Conservation (phyloP, 768 basidiomycete species). For the Trametes sanguinea region DNA sequence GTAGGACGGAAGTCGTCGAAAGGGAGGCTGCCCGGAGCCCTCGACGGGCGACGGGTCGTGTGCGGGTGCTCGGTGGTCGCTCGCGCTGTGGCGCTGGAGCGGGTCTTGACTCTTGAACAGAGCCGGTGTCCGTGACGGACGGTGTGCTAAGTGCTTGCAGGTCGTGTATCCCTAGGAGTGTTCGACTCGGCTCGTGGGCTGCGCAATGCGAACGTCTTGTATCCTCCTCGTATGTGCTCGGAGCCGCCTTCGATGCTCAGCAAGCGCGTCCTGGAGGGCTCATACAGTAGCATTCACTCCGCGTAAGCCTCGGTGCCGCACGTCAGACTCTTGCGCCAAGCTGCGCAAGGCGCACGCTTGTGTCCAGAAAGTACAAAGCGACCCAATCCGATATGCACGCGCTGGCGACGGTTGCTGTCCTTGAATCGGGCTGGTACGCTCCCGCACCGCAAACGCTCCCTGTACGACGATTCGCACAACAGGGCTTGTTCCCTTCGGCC, state of each 20-base stretch:
- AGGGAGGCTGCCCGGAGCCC: constrained; percentile 10
- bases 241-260: not conserved
- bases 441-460: too few species aligned
- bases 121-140: not conserved
- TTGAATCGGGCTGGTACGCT: too few species aligned
- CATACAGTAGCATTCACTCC: too few species aligned
- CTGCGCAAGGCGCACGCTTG: too few species aligned
- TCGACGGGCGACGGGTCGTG: constrained; percentile 18
- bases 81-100: not conserved
- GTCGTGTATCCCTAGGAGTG: constrained; percentile 20
- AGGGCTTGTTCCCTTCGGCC: not conserved
- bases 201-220: constrained; percentile 20
- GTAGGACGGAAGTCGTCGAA: not conserved
- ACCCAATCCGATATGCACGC: too few species aligned
- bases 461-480: too few species aligned
- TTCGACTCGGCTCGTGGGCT: constrained; percentile 11
- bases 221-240: constrained; percentile 10
- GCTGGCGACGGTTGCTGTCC: too few species aligned
- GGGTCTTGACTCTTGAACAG: not conserved
- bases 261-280: too few species aligned
- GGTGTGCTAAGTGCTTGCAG: not conserved
- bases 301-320: too few species aligned
- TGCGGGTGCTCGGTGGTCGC: not conserved
- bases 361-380: too few species aligned
- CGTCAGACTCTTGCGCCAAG: too few species aligned